A percentile compares a stretch with the other conserved stretches of the same genome.
phyloP scores from a whole-genome alignment of 139 green algal genomes.

The Zygnema circumcarinatum region DNA sequence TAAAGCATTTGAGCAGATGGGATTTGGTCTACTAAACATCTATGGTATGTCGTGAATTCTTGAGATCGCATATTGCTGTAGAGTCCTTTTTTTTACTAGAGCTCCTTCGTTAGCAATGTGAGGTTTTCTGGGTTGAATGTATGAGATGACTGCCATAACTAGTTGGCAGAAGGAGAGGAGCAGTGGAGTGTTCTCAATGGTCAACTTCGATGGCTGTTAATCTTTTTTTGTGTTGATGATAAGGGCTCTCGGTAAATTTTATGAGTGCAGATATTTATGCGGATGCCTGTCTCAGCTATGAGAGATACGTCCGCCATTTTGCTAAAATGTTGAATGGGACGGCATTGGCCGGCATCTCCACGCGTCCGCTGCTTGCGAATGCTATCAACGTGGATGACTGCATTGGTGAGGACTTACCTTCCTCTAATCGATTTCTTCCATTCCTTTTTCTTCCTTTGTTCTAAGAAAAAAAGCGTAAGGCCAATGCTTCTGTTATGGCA shows the following conservation, averaged over 20 bases:
- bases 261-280: slow-evolving; percentile 43
- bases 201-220: too few species aligned
- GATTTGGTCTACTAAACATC: slow-evolving; percentile 61
- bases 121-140: too few species aligned
- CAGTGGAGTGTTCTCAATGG: too few species aligned
- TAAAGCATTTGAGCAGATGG: slow-evolving; percentile 52
- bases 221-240: too few species aligned
- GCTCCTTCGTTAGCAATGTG: slow-evolving; percentile 58
- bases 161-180: too few species aligned
- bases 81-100: background rate
- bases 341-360: background rate
- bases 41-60: background rate
- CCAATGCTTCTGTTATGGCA: too few species aligned
- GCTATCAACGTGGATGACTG: background rate
- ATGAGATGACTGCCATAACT: too few species aligned
- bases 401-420: background rate
- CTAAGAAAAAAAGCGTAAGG: too few species aligned
- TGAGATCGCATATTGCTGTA: slow-evolving; percentile 72
- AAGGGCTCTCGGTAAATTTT: too few species aligned
- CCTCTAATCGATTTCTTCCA: background rate
- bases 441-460: background rate
- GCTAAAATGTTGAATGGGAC: background rate
- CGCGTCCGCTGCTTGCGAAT: background rate
- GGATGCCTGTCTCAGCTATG: background rate
- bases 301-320: background rate